phyloP scores from a whole-genome alignment of 139 green algal genomes.

The Axilococcus clingmanii region DNA sequence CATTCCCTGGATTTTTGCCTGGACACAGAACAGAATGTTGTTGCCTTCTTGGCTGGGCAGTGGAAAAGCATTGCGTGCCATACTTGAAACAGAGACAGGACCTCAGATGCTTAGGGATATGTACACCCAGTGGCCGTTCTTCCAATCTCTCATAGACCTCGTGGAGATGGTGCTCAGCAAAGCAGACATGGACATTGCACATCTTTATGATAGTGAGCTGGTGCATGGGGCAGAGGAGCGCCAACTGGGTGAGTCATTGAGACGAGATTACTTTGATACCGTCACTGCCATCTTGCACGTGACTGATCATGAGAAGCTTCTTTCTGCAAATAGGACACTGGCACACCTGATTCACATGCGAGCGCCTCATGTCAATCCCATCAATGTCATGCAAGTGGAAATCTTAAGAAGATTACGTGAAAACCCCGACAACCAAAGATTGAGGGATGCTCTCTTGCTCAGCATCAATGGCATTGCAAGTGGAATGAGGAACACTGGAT shows the following conservation, averaged over 20 bases:
- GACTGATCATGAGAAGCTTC: conserved; percentile 54
- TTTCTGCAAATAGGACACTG: conserved; percentile 67
- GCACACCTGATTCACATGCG: conserved; percentile 73
- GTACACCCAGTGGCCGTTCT: conserved; percentile 97
- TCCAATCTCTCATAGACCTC: conserved; percentile 87
- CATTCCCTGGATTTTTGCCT: conserved; percentile 98
- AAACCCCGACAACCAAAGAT: conserved; percentile 37
- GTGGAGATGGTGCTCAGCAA: conserved; percentile 91
- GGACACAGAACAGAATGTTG: conserved; percentile 82
- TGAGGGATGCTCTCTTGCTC: conserved; percentile 75
- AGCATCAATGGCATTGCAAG: conserved; percentile 94
- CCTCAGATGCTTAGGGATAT: conserved; percentile 69
- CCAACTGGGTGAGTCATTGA: conserved; percentile 49
- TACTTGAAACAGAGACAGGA: conserved; percentile 33
- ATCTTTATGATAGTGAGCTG: conserved; percentile 48
- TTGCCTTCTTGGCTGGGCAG: conserved; percentile 95
- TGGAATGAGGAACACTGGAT: conserved; percentile 55
- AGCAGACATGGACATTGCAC: conserved; percentile 71
- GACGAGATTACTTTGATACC: conserved; percentile 38
- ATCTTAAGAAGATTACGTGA: conserved; percentile 58
- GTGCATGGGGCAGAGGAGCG: conserved; percentile 29
- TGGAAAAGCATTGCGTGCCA: conserved; percentile 57
- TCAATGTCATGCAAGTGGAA: conserved; percentile 88
- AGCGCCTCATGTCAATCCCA: conserved; percentile 76
- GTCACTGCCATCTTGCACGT: conserved; percentile 42